phyloP scores from a whole-genome alignment of 2,329 filamentous ascomycete genomes.

The Lachnellula hyalina region DNA sequence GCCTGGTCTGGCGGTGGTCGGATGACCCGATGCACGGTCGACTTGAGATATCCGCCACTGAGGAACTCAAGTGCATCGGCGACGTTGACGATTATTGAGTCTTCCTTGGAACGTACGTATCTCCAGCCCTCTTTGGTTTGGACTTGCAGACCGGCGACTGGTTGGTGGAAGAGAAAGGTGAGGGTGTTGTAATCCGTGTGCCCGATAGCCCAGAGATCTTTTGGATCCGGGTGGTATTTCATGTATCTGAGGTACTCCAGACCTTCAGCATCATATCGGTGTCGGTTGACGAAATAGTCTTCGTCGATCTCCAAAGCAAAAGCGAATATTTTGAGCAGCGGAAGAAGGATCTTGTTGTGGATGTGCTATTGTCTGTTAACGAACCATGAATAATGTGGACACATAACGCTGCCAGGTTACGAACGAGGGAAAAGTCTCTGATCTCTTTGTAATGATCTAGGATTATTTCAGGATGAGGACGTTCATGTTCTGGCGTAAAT shows the following conservation, averaged over 20 bases:
- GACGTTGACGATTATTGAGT: slow-evolving; percentile 44
- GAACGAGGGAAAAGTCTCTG: slow-evolving; percentile 39
- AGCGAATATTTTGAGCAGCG: slow-evolving; percentile 53
- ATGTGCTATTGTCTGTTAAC: slow-evolving; percentile 16
- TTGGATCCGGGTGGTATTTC: slow-evolving; percentile 45
- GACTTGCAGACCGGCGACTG: slow-evolving; percentile 50
- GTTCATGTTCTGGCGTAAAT: slow-evolving; percentile 40
- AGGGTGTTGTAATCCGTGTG: slow-evolving; percentile 51
- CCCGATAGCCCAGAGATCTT: slow-evolving; percentile 42
- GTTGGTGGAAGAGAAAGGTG: slow-evolving; percentile 52
- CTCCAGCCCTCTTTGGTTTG: slow-evolving; percentile 43
- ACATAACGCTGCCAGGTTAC: not conserved
- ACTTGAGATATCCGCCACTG: slow-evolving; percentile 42
- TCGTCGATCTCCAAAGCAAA: slow-evolving; percentile 56
- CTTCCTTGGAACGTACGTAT: slow-evolving; percentile 42
- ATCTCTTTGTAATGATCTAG: slow-evolving; percentile 48
- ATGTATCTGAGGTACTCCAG: slow-evolving; percentile 57
- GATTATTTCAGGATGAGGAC: slow-evolving; percentile 43
- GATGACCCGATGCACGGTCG: slow-evolving; percentile 35
- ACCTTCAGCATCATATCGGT: slow-evolving; percentile 49
- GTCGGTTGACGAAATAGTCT: slow-evolving; percentile 46
- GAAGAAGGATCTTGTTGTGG: slow-evolving; percentile 49
- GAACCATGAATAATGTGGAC: not conserved
- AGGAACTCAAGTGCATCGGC: slow-evolving; percentile 43
- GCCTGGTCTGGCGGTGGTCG: slow-evolving; percentile 31